These are phyloP conservation scores for Flammula alnicola DNA, from an alignment of 1,284 basidiomycete genomes.

Conservation along the genomic window DNA sequence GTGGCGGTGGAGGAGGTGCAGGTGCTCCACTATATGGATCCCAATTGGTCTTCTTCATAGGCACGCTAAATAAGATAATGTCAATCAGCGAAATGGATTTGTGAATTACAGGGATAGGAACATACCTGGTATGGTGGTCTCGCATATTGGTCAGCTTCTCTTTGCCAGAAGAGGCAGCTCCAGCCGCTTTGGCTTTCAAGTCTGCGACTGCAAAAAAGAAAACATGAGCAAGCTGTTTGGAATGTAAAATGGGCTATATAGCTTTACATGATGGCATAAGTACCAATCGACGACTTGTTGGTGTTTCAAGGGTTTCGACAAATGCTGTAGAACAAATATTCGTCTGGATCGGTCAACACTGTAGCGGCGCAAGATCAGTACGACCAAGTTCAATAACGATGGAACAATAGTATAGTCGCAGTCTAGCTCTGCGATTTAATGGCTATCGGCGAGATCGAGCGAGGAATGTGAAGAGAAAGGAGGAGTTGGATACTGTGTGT, in stretches of 20 bases:
- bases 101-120: constrained; percentile 6
- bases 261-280: constrained; percentile 7
- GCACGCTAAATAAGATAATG: constrained; percentile 38
- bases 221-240: constrained; percentile 1
- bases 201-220: constrained; percentile 51
- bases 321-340: not conserved
- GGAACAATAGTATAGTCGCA: no score
- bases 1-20: constrained; percentile 51
- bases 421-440: no score
- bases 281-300: no score
- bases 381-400: no score
- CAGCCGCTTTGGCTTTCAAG: constrained; percentile 64
- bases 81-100: not conserved
- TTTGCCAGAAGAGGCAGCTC: constrained; percentile 58
- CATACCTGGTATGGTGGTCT: constrained; percentile 57
- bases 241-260: not conserved
- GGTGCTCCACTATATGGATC: constrained; percentile 53
- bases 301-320: constrained; percentile 1
- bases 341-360: no score
- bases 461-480: no score
- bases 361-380: no score
- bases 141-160: constrained; percentile 56
- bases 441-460: no score
- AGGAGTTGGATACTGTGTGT: no score
- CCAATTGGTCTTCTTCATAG: constrained; percentile 66